These are phyloP conservation scores for Graphilbum fragrans DNA, from an alignment of 2,329 filamentous ascomycete species.

Conservation along the genomic window DNA sequence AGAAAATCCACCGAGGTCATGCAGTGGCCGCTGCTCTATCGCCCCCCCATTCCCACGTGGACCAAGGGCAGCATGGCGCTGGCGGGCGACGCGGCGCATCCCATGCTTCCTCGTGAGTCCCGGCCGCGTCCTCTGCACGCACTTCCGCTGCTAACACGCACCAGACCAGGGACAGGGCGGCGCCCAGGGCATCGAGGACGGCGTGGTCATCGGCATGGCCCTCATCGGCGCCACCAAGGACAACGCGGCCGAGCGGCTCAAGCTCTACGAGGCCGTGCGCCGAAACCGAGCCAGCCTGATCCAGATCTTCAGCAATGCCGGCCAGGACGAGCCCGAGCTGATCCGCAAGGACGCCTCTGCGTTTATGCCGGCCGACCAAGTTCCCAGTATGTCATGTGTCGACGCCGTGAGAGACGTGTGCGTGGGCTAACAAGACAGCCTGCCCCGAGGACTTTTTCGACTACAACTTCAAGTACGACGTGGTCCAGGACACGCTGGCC, in stretches of 20 bases:
- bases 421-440: background rate
- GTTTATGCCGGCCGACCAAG: constrained; percentile 3
- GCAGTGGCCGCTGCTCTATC: constrained; percentile 23
- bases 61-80: constrained; percentile 18
- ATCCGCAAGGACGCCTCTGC: constrained; percentile 3
- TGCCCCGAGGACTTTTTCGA: constrained; percentile 3
- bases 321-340: constrained; percentile 4
- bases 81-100: constrained; percentile 25
- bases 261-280: constrained; percentile 18
- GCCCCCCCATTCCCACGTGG: constrained; percentile 20
- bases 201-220: constrained; percentile 17
- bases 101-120: constrained; percentile 23
- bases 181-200: constrained; percentile 21
- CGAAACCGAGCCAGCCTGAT: constrained; percentile 17
- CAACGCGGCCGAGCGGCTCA: constrained; percentile 12
- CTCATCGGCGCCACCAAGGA: constrained; percentile 12
- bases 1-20: constrained; percentile 23
- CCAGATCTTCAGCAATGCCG: constrained; percentile 22
- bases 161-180: constrained; percentile 25
- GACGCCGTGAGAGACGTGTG: background rate
- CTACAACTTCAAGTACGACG: constrained; percentile 2
- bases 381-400: constrained; percentile 4
- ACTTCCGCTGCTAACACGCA: background rate
- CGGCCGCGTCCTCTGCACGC: background rate
- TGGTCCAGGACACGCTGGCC: background rate